Base-by-base conservation (phyloP, 768 basidiomycete genomes). In the Suillus variegatus region DNA sequence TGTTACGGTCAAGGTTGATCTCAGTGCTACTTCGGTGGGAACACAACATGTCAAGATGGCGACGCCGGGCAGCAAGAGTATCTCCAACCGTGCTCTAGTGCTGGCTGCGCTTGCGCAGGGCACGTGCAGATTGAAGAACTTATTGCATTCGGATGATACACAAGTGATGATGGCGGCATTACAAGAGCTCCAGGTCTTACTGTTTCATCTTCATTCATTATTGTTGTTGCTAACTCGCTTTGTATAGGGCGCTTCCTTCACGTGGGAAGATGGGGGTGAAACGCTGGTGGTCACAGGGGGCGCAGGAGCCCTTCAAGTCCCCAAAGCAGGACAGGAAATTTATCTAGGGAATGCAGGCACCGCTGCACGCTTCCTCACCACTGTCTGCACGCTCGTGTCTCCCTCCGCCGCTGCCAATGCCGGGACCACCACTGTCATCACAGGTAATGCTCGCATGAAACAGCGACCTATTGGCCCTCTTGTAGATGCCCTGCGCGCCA, bases 131-230 rank as follows among this genome's bases (percentile, higher is more conserved):
- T 79, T 99, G 64, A 90, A 82, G 77, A 99, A 99, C 71, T 79
- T 99, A 6, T 82, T 99, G 43, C 97, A 99, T 74, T 97, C 95
- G 4, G 97, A 99, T 72, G 97, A 99, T 74, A 99, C 97, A 0
- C 95, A 96, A 70, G 97, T 99, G 62, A 99, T 99, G 97, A 99
- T 99, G 95, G 83, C 89, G 4, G 97, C 96, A 41, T 83, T 99
- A 38, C 81, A 87, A 51, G 93, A 95, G 62, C 86, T 99, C 67
- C 90, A 95, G 82, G 94, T 92, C 64, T 43, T 38, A 54, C 56
- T 65, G 54, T 60, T 38, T n/a, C 44, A 43, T 64, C 16, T 20
- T 47, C 64, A 52, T 52, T 16, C 51, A 41, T 62, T 56, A 16
- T 35, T 52, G 3, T 47, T 32, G 3, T 43, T 65, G 3, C 63